Percentiles rank a stretch among this genome's conserved stretches.
phyloP scores from a whole-genome alignment of 768 basidiomycete genomes.

The Boletus sp. region DNA sequence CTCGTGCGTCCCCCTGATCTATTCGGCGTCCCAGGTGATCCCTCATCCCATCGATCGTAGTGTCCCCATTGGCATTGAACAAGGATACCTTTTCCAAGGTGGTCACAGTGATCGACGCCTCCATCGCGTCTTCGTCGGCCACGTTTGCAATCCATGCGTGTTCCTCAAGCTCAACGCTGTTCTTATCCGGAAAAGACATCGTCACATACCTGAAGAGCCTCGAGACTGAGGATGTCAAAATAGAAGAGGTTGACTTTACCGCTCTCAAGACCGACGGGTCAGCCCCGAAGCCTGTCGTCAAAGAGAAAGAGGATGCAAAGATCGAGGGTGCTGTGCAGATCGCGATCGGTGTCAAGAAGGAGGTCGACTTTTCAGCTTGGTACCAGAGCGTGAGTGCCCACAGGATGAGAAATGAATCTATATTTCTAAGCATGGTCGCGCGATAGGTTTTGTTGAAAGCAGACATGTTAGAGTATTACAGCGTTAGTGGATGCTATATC shows the following conservation, averaged over 20 bases:
- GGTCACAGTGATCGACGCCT: constrained; percentile 70
- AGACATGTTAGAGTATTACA: constrained; percentile 99
- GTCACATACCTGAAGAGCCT: constrained; percentile 65
- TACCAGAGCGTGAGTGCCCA: constrained; percentile 74
- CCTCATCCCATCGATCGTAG: constrained; percentile 37
- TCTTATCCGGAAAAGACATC: constrained; percentile 78
- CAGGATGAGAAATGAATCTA: background rate
- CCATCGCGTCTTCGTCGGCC: constrained; percentile 62
- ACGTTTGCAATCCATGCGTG: constrained; percentile 74
- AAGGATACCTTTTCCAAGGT: constrained; percentile 64
- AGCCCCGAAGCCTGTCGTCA: constrained; percentile 34
- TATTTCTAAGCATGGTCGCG: constrained; percentile 13
- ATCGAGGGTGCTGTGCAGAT: constrained; percentile 89
- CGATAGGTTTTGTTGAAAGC: constrained; percentile 91
- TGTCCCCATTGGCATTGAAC: constrained; percentile 77
- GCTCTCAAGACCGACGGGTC: constrained; percentile 51
- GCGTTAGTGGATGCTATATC: constrained; percentile 97
- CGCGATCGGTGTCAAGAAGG: constrained; percentile 93
- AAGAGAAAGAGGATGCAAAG: constrained; percentile 72
- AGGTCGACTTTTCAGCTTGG: constrained; percentile 92
- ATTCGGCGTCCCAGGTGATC: background rate
- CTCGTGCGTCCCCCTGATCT: constrained; percentile 53
- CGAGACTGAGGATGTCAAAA: constrained; percentile 59
- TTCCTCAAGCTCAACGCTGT: constrained; percentile 67
- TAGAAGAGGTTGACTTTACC: constrained; percentile 73